These are phyloP conservation scores for Lathyrus tuberosus DNA, from an alignment of 306 rosid genomes.

Conservation along the genomic window DNA sequence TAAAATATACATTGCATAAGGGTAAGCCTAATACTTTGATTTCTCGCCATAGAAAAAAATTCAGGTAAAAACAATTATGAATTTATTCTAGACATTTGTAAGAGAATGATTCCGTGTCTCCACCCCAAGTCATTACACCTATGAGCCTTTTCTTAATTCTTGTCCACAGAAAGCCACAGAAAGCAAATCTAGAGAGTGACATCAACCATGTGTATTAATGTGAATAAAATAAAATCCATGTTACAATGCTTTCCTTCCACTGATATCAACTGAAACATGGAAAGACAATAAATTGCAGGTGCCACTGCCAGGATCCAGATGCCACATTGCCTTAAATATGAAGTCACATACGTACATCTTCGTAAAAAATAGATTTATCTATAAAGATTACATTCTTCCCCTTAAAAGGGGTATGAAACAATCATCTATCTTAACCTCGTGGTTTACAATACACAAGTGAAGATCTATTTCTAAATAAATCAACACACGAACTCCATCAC, in stretches of 20 bases:
- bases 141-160: background rate
- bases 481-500: slow-evolving; percentile 40
- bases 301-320: slow-evolving; percentile 21
- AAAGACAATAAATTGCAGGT: slow-evolving; percentile 17
- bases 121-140: no score
- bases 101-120: no score
- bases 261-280: slow-evolving; percentile 9
- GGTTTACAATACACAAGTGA: slow-evolving; percentile 54
- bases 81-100: no score
- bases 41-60: no score
- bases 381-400: slow-evolving; percentile 52
- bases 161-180: background rate
- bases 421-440: slow-evolving; percentile 45
- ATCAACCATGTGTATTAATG: slow-evolving; percentile 8
- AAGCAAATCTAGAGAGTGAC: background rate
- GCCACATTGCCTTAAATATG: slow-evolving; percentile 31
- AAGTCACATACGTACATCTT: slow-evolving; percentile 46
- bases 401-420: slow-evolving; percentile 52
- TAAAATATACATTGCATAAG: no score
- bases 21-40: no score
- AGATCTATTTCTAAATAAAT: slow-evolving; percentile 42
- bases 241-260: slow-evolving; percentile 31
- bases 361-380: slow-evolving; percentile 50
- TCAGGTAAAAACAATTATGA: no score
- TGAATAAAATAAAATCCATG: slow-evolving; percentile 6